Percentiles rank a stretch among this genome's conserved stretches.
phyloP scores from a whole-genome alignment of 257 asterid species.

The Solanum neorickii region DNA sequence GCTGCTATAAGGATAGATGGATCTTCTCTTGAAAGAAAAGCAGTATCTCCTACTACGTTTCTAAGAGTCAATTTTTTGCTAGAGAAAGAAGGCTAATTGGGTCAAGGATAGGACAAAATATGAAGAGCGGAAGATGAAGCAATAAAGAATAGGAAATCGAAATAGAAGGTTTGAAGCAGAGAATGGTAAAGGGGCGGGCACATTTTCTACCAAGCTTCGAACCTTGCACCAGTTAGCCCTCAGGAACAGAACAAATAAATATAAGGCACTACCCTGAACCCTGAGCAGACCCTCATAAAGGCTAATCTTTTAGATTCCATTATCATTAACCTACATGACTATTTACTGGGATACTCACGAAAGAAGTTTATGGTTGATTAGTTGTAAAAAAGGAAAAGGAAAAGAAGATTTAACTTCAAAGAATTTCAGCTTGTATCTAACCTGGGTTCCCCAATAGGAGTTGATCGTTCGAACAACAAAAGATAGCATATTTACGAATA shows the following conservation, averaged over 20 bases:
- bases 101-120: not conserved
- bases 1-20: not conserved
- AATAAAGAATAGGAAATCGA: not conserved
- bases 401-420: not conserved
- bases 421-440: constrained; percentile 1
- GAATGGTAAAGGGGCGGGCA: not conserved
- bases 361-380: not conserved
- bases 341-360: not conserved
- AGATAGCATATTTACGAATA: constrained; percentile 73
- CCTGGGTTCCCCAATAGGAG: constrained; percentile 99
- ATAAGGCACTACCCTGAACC: not conserved
- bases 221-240: not conserved
- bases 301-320: not conserved
- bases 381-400: not conserved
- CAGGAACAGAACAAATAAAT: not conserved
- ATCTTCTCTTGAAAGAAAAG: not conserved
- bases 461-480: constrained; percentile 78
- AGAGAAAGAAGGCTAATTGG: not conserved
- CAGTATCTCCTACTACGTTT: not conserved
- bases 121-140: not conserved
- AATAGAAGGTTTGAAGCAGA: not conserved
- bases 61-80: not conserved
- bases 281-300: not conserved
- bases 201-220: not conserved
- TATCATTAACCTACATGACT: not conserved